Evolutionary conservation across 1,284 basidiomycete species (phyloP).

Genomic region (Naganishia sp.): DNA sequence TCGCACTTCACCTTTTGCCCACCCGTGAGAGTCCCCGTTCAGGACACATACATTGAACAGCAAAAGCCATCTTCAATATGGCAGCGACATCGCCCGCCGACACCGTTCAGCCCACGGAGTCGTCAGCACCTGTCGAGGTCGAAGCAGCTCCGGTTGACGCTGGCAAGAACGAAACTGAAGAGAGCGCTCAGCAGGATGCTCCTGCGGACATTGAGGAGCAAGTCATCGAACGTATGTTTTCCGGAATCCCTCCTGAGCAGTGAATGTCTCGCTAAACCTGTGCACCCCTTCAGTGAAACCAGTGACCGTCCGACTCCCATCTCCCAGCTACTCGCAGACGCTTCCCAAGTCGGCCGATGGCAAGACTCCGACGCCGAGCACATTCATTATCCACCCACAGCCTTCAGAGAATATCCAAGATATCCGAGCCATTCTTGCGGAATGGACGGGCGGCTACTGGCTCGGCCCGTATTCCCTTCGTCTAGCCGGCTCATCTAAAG

Average conservation of each 20-base stretch:
- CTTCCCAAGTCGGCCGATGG: conserved; percentile 43
- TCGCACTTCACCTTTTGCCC: background rate
- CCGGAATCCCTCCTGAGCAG: background rate
- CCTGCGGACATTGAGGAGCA: conserved; percentile 20
- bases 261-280: background rate
- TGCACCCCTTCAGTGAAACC: conserved; percentile 37
- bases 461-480: conserved; percentile 54
- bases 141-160: background rate
- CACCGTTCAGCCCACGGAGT: conserved; percentile 1
- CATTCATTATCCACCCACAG: conserved; percentile 47
- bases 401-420: conserved; percentile 53
- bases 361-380: conserved; percentile 31
- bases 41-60: background rate
- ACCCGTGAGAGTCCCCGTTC: background rate
- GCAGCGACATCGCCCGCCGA: background rate
- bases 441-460: conserved; percentile 55
- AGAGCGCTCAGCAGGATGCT: conserved; percentile 9
- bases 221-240: conserved; percentile 24
- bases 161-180: background rate
- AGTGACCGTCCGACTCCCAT: conserved; percentile 49
- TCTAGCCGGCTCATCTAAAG: conserved; percentile 35
- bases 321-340: conserved; percentile 47
- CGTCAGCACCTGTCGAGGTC: conserved; percentile 5
- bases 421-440: conserved; percentile 52
- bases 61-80: conserved; percentile 12